Evolutionary conservation across 1,284 basidiomycete species (phyloP), one percentile per base, ranked within the genome.

Genomic region (Ganoderma meredithae): DNA sequence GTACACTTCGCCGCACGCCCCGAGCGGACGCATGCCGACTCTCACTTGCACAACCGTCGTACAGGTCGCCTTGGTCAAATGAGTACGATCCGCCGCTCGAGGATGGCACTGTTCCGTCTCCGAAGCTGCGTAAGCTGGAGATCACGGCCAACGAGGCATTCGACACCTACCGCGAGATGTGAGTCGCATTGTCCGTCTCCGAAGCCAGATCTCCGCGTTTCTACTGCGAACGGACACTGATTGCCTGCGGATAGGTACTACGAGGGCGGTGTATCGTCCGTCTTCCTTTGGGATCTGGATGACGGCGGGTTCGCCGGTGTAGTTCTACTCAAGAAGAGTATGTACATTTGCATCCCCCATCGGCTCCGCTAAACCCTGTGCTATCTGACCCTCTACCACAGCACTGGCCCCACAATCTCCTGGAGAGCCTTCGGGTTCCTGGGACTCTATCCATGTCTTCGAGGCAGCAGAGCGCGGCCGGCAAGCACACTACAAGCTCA

Each of bases 401-500:
- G 92, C 84, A 10, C 85, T 94, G 83, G 85, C 81, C 27, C 86
- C 89, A 5, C 77, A 83, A 12, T 81, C 83, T 2, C 75, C 82
- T 12, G 82, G 83, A 60, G 91, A 92, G 73, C 90, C 91, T 3
- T 87, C 88, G 0, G 95, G 95, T 47, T 91, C 94, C 53, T 99
- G 98, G 98, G 97, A 99, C 80, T 98, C 96, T 4, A 95, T 99
- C 69, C 98, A 99, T 79, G 97, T 99, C 56, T 99, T 99, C 76
- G 98, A 99, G 80, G 90, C 94, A 3, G 86, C 88, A 36, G 96
- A 98, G 79, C 89, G 96, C 60, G 95, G 95, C 8, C 87, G 96
- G 58, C 91, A 93, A 74, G 95, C 97, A 3, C 95, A 95, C 77
- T 99, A 99, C 84, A 99, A 99, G 83, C 86, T 99, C 68, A 99